These are phyloP conservation scores for Yamadazyma insecticola DNA, from an alignment of 805 yeast genomes.

Conservation along the genomic window DNA sequence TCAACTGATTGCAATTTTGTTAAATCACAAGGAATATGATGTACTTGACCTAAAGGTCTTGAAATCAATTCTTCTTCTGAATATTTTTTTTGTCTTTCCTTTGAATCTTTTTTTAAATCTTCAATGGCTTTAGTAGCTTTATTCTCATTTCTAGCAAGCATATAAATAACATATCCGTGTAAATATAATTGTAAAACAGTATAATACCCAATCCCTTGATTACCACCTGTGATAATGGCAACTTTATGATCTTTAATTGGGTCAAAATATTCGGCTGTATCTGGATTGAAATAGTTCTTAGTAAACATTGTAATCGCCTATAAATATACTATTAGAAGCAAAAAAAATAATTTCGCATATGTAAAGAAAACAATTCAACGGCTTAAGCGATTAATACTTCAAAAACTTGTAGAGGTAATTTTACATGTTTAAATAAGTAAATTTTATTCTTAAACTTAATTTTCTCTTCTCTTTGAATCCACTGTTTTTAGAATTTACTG, in stretches of 20 bases:
- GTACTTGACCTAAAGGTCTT: slow-evolving; percentile 46
- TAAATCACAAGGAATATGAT: slow-evolving; percentile 53
- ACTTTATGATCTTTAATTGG: slow-evolving; percentile 23
- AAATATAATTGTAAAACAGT: slow-evolving; percentile 35
- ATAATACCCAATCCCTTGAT: slow-evolving; percentile 38
- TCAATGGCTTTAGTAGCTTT: slow-evolving; percentile 30
- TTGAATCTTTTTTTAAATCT: slow-evolving; percentile 30
- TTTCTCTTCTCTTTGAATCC: too few relatives aligned
- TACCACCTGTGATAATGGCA: slow-evolving; percentile 37
- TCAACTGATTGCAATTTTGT: slow-evolving; percentile 28
- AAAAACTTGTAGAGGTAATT: too few relatives aligned
- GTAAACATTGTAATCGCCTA: slow-evolving; percentile 1
- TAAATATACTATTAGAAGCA: too few relatives aligned
- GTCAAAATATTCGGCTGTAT: slow-evolving; percentile 16
- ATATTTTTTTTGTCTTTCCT: slow-evolving; percentile 13
- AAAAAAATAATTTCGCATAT: too few relatives aligned
- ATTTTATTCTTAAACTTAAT: too few relatives aligned
- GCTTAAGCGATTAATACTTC: too few relatives aligned
- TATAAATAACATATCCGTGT: slow-evolving; percentile 35
- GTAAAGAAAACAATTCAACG: too few relatives aligned
- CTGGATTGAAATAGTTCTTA: slow-evolving; percentile 6
- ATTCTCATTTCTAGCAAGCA: slow-evolving; percentile 30
- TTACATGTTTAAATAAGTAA: too few relatives aligned
- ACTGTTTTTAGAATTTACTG: too few relatives aligned
- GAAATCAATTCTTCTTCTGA: slow-evolving; percentile 4